A percentile compares a stretch with the other conserved stretches of the same genome.
These are phyloP conservation scores for Acephala macrosclerotiorum DNA, from an alignment of 2,329 filamentous ascomycete species.

Conservation along the genomic window DNA sequence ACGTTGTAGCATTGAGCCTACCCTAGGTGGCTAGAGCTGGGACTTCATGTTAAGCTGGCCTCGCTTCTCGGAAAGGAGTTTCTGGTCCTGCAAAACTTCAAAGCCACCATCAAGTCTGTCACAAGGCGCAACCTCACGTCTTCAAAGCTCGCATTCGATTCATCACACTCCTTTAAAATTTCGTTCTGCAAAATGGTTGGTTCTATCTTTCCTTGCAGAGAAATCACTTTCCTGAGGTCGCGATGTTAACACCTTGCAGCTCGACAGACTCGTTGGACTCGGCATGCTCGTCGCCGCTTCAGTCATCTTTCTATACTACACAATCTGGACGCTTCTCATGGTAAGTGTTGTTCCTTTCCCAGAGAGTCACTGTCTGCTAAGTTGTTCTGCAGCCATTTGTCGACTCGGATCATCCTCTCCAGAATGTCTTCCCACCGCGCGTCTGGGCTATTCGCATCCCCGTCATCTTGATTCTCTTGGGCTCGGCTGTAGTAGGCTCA, in stretches of 20 bases:
- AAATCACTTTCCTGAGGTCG: not conserved
- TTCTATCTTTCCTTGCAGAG: not conserved
- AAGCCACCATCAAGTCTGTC: not conserved
- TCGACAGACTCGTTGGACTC: constrained; percentile 85
- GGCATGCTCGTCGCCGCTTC: constrained; percentile 79
- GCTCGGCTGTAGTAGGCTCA: constrained; percentile 90
- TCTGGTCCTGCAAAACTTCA: constrained; percentile 10
- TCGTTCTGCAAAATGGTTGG: constrained; percentile 45
- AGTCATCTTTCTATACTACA: constrained; percentile 88
- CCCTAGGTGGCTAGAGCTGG: not conserved
- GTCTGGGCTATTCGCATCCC: constrained; percentile 99
- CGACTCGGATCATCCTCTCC: constrained; percentile 90
- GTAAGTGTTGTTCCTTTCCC: constrained; percentile 56
- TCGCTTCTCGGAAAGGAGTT: constrained; percentile 1
- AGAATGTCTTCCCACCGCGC: constrained; percentile 93
- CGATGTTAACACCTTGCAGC: constrained; percentile 58
- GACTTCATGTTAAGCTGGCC: not conserved
- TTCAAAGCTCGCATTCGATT: constrained; percentile 24
- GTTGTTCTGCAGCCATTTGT: constrained; percentile 82
- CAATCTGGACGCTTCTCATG: constrained; percentile 97
- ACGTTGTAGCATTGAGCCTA: not conserved
- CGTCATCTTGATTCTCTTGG: constrained; percentile 92
- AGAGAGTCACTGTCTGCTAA: constrained; percentile 22
- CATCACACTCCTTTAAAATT: constrained; percentile 40
- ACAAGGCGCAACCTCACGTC: not conserved